A percentile compares a stretch with the other conserved stretches of the same genome.
Evolutionary conservation across 2,329 filamentous ascomycete species (phyloP).

Genomic region (Alternaria sp.): DNA sequence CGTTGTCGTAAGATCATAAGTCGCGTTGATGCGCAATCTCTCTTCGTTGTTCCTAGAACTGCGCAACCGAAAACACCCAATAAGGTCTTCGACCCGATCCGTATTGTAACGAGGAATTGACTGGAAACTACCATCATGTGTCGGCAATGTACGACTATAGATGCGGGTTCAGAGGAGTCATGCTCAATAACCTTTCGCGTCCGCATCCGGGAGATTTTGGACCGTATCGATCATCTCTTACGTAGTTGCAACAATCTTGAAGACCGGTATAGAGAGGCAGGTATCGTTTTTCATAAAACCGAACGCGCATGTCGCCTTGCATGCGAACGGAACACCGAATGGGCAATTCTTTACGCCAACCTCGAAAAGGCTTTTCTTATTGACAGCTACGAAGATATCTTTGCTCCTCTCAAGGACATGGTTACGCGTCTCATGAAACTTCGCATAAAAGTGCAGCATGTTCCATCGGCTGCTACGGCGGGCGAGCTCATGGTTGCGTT

Average conservation of each 20-base stretch:
- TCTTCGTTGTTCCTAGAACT: not conserved
- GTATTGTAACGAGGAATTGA: not conserved
- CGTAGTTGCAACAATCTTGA: not conserved
- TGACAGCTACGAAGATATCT: constrained; percentile 6
- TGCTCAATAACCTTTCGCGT: not conserved
- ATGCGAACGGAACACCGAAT: not conserved
- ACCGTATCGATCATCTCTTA: not conserved
- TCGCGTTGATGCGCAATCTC: not conserved
- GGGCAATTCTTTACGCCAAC: not conserved
- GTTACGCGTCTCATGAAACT: not conserved
- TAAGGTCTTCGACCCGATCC: no score
- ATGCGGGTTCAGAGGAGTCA: not conserved
- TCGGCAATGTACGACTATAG: not conserved
- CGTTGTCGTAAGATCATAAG: not conserved
- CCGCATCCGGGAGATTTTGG: not conserved
- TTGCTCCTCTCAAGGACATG: not conserved
- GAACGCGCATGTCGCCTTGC: not conserved
- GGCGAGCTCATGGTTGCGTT: not conserved
- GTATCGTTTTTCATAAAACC: constrained; percentile 2
- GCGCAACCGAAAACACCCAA: not conserved
- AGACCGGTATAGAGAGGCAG: constrained; percentile 1
- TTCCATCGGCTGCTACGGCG: not conserved
- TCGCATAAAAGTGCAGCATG: no score
- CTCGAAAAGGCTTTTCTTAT: constrained; percentile 4
- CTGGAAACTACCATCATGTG: not conserved